Percentiles rank a stretch among this genome's conserved stretches.
phyloP scores from a whole-genome alignment of 2,329 filamentous ascomycete genomes.

The Penicillium capsulatum region DNA sequence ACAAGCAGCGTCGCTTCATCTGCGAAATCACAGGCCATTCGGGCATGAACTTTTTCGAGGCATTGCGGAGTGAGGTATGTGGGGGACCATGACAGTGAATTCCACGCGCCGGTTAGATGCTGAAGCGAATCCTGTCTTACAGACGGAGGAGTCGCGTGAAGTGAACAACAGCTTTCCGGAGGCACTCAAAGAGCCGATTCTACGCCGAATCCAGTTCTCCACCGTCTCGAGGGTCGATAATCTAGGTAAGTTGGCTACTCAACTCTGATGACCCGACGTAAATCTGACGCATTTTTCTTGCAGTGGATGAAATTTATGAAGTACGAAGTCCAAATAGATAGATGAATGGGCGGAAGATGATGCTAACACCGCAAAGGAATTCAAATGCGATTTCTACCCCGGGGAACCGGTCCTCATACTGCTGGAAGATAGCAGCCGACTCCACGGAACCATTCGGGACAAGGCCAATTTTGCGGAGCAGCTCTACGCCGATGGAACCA shows the following conservation, averaged over 20 bases:
- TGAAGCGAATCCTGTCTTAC: conserved; percentile 1
- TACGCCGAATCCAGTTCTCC: conserved; percentile 88
- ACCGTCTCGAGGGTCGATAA: conserved; percentile 86
- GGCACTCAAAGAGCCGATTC: conserved; percentile 80
- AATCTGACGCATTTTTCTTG: conserved; percentile 17
- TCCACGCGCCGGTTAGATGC: too few relatives aligned
- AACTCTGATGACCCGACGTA: background rate
- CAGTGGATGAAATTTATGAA: conserved; percentile 50
- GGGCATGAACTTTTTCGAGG: conserved; percentile 86
- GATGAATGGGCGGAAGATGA: too few relatives aligned
- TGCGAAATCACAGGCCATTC: conserved; percentile 95
- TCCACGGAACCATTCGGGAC: conserved; percentile 74
- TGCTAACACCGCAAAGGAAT: conserved; percentile 49
- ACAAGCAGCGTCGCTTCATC: conserved; percentile 88
- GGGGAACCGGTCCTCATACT: conserved; percentile 77
- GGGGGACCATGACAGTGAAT: too few relatives aligned
- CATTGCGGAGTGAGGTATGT: conserved; percentile 82
- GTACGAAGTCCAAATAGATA: conserved; percentile 29
- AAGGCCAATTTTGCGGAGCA: conserved; percentile 70
- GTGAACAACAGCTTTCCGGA: conserved; percentile 91
- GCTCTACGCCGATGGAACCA: conserved; percentile 60
- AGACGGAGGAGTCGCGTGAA: conserved; percentile 77
- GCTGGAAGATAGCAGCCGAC: conserved; percentile 62
- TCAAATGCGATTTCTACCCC: conserved; percentile 86
- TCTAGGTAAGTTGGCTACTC: conserved; percentile 43